Evolutionary conservation across 2,329 filamentous ascomycete genomes (phyloP), one percentile per base, ranked within the genome.

Genomic region (Scedosporium dehoogii): DNA sequence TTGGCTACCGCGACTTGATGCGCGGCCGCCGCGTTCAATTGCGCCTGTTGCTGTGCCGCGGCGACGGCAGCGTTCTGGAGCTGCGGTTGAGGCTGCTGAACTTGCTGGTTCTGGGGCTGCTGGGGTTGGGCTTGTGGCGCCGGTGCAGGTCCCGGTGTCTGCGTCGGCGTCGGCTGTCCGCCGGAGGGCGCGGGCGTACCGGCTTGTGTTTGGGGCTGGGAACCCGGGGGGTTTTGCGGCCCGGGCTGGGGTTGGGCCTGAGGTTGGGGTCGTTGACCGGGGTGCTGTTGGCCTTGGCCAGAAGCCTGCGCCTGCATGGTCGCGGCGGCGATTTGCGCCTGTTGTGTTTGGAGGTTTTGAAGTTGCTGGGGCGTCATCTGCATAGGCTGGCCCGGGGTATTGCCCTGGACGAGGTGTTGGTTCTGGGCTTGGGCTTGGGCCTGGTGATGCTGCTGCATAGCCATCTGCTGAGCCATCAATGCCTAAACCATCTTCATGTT

Each of bases 151-250:
- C 70, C 73, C 14, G 75, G 76, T 27, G 74, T 76, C 64, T 84
- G 83, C 27, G 81, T 75, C 59, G 73, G 74, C 38, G 76, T 74
- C 67, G 82, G 80, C 65, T 81, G 80, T 42, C 77, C 60, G 33
- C 25, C 78, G 65, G 72, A 72, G 14, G 72, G 69, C 21, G 70
- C 76, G 7, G 78, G 75, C 68, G 78, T 72, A 58, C 75, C 70
- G 64, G 78, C 72, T 69, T 76, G 72, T 7, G 73, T 73, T 56
- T 78, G 78, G 62, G 81, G 79, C 33, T 77, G 79, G 65, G 80
- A 78, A 51, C 72, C 70, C 59, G 77, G 79, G 65, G 80, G 78
- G 53, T 72, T 70, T 59, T 77, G 74, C 63, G 75, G 76, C 53
- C 66, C 73, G 10, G 78, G 76, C 62, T 75, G 74, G 21, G 68